phyloP scores from a whole-genome alignment of 192 early-diverging fungal genomes.

The Coemansia sp. region DNA sequence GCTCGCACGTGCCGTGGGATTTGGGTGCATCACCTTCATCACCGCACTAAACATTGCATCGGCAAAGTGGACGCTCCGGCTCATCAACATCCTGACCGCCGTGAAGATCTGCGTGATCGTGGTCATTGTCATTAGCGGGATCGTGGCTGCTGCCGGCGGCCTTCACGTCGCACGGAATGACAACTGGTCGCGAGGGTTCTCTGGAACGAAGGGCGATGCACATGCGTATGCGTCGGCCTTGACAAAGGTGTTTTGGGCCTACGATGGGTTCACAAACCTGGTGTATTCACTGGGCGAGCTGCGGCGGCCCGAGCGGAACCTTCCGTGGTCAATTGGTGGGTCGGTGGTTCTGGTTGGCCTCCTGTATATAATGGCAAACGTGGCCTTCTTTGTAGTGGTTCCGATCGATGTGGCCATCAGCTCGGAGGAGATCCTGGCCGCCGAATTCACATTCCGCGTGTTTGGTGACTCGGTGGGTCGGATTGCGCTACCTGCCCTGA shows the following conservation, averaged over 20 bases:
- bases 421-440: slow-evolving; percentile 59
- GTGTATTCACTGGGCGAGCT: slow-evolving; percentile 82
- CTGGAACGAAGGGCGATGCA: slow-evolving; percentile 52
- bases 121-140: slow-evolving; percentile 61
- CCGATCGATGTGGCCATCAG: slow-evolving; percentile 59
- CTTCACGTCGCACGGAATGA: slow-evolving; percentile 20
- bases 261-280: slow-evolving; percentile 67
- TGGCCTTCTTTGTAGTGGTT: slow-evolving; percentile 76
- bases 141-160: slow-evolving; percentile 59
- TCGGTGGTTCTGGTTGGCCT: slow-evolving; percentile 65
- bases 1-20: slow-evolving; percentile 52
- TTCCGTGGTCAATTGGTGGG: slow-evolving; percentile 73
- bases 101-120: slow-evolving; percentile 65
- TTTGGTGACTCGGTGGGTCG: slow-evolving; percentile 51
- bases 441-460: slow-evolving; percentile 51
- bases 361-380: slow-evolving; percentile 74
- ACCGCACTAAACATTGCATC: slow-evolving; percentile 63
- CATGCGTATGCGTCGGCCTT: slow-evolving; percentile 48
- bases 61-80: slow-evolving; percentile 57
- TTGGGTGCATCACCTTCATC: slow-evolving; percentile 54
- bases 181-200: slow-evolving; percentile 58
- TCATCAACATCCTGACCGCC: slow-evolving; percentile 66
- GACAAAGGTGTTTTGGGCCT: slow-evolving; percentile 53
- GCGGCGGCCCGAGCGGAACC: slow-evolving; percentile 69
- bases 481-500: slow-evolving; percentile 49